phyloP scores from a whole-genome alignment of 2,329 filamentous ascomycete genomes.

The Sclerotinia spermophila region DNA sequence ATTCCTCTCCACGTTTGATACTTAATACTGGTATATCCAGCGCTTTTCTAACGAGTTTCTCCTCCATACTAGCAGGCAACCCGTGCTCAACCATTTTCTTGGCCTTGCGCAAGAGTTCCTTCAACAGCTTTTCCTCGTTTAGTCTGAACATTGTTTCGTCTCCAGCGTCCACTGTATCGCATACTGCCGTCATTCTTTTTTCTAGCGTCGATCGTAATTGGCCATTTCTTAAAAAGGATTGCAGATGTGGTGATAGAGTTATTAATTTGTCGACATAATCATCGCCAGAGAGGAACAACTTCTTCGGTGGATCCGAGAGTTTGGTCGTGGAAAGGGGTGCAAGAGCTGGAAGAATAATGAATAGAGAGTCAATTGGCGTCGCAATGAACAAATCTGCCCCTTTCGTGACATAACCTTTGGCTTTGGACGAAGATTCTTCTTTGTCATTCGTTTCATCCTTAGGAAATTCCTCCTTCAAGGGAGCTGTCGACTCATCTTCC shows the following conservation, averaged over 20 bases:
- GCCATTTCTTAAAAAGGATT: conserved; percentile 50
- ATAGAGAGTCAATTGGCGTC: conserved; percentile 79
- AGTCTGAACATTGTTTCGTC: conserved; percentile 84
- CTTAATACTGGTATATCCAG: conserved; percentile 74
- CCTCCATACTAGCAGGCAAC: conserved; percentile 78
- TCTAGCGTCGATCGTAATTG: conserved; percentile 51
- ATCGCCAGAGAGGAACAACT: conserved; percentile 64
- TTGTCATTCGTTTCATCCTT: conserved; percentile 24
- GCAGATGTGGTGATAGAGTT: conserved; percentile 54
- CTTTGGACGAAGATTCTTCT: conserved; percentile 22
- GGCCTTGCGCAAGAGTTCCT: conserved; percentile 67
- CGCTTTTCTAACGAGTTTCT: conserved; percentile 72
- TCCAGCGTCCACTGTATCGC: conserved; percentile 78
- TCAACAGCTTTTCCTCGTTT: conserved; percentile 66
- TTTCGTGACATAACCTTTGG: conserved; percentile 55
- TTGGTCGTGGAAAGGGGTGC: conserved; percentile 44
- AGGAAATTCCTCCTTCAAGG: conserved; percentile 25
- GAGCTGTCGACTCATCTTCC: conserved; percentile 17
- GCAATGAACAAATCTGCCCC: conserved; percentile 76
- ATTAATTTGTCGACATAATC: conserved; percentile 67
- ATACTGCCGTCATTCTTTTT: conserved; percentile 64
- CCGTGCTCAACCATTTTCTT: conserved; percentile 59
- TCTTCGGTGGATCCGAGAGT: conserved; percentile 49
- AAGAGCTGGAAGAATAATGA: conserved; percentile 75
- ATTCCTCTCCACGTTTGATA: conserved; percentile 56